Base-by-base conservation (phyloP, 306 rosid genomes). In the Dryas alaskensis region DNA sequence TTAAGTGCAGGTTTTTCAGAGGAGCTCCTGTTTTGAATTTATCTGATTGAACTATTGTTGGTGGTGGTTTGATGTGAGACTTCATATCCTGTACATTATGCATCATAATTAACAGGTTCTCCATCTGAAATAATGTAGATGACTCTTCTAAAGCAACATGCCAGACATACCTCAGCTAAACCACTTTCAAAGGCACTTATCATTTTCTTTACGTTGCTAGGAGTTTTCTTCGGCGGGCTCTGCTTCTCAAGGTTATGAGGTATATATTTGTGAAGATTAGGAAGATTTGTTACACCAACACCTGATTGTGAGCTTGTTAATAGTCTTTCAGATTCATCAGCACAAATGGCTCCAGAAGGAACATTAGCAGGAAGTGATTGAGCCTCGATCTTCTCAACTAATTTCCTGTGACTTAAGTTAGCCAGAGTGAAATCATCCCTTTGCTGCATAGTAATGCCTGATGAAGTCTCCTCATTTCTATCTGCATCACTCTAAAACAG, bases 401-500 rank as follows among this genome's bases (percentile, higher is more conserved):
- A 68, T 63, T 58, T 79, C 61, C 55, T 66, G 17, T 68, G 69
- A 39, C 72, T 76, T 49, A 61, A 47, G 74, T 78, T 60, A 67
- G 71, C 73, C 59, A 63, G 79, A 70, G 75, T 57, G 54, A 68
- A 44, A 48, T 73, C 78, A 76, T 66, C 62, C 43, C 40, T 76
- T 74, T 67, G 74, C 37, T 84, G 69, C 65, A 60, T 71, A 47
- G 81, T 68, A 72, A 65, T 67, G 70, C 67, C 70, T 8, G 86
- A 75, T 80, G 86, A 61, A 67, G 70, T 37, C 79, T 86, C 88
- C 37, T 66, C 74, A 55, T 73, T 63, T 78, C 69, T 82, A 84
- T 87, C 92, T 87, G 92, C 89, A 84, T 80, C 79, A 79, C 86
- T 88, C 92, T 94, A 92, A 80, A 84, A 81, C 84, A 83, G 84